Base-by-base conservation (phyloP, 2,329 filamentous ascomycete species). In the Diaporthe eres region DNA sequence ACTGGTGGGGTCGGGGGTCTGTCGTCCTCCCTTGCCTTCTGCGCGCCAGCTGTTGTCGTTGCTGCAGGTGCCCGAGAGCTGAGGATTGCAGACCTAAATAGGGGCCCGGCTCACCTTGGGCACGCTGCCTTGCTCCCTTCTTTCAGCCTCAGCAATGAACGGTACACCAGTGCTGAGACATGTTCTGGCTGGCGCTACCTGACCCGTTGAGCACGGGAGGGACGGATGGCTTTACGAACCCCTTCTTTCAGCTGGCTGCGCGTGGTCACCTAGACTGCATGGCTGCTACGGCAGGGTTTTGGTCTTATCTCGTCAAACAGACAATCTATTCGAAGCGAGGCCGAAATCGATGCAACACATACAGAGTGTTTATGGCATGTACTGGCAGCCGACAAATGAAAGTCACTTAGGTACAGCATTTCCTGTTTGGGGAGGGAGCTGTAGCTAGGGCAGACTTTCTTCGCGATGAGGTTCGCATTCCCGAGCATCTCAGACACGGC, bases 81-180 rank as follows among this genome's bases (percentile, higher is more conserved):
- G 58, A 42, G n/a, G 25, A 44, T 25, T 22, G 57, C n/a, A n/a
- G 39, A 28, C n/a, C 22, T 31, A 8, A 19, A n/a, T 19, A 53
- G 49, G 34, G 47, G 65, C 51, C 34, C 61, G 44, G 42, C 44
- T 67, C 44, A 7, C 17, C n/a, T 37, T 15, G 17, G 61, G 10
- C 25, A 31, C 31, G 5, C 47, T 70, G 31, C 47, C 47, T 68
- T 68, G 28, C 49, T 70, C 65, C 65, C 65, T 70, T 70, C 34
- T 42, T 70, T 19, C 31, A 17, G 8, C 31, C 25, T 37, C 44
- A 55, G 49, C n/a, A 70, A 55, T 70, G 47, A 53, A 39, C 22
- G 22, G 31, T 13, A 31, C 47, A 68, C 49, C n/a, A 19, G n/a
- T 70, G 22, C 31, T 55, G 6, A 70, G 65, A 70, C 65, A 70